Conservation (phyloP, 1,284 basidiomycete genomes). For the Athelia sp. region DNA sequence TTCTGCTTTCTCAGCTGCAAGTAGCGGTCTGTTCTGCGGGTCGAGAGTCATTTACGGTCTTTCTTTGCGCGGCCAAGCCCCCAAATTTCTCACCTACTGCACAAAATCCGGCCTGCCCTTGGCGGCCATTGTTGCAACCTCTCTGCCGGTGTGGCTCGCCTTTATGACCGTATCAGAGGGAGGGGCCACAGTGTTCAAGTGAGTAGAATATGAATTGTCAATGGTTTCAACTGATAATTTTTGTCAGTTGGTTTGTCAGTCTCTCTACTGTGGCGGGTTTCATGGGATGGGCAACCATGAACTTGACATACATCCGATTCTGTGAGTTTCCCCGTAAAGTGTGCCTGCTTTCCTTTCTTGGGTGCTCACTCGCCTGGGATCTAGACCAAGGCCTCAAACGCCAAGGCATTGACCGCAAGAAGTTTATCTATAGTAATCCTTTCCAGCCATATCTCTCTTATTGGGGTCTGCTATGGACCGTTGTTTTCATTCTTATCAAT, state of each 20-base stretch:
- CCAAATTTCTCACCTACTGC: constrained; percentile 56
- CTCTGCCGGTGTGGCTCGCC: constrained; percentile 31
- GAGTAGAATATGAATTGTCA: too few species aligned
- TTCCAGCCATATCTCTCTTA: constrained; percentile 58
- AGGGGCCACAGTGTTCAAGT: constrained; percentile 26
- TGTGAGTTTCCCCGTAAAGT: constrained; percentile 27
- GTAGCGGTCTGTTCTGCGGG: constrained; percentile 75
- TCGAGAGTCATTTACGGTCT: constrained; percentile 84
- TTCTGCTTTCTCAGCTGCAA: constrained; percentile 81
- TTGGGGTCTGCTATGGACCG: constrained; percentile 48
- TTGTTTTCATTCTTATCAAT: constrained; percentile 56
- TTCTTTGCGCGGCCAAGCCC: constrained; percentile 72
- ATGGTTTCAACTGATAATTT: too few species aligned
- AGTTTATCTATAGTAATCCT: constrained; percentile 50
- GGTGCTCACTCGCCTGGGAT: not conserved
- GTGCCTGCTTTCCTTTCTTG: too few species aligned
- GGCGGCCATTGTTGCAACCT: constrained; percentile 46
- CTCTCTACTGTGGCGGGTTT: constrained; percentile 38
- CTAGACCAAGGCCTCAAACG: constrained; percentile 49
- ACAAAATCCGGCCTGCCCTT: constrained; percentile 74
- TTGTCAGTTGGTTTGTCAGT: constrained; percentile 33
- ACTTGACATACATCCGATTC: constrained; percentile 72
- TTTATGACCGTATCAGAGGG: constrained; percentile 38
- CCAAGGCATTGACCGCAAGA: constrained; percentile 57
- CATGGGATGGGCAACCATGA: constrained; percentile 68